Conservation (phyloP, 352 stramenopile genomes). For the Pythium plurisporium region DNA sequence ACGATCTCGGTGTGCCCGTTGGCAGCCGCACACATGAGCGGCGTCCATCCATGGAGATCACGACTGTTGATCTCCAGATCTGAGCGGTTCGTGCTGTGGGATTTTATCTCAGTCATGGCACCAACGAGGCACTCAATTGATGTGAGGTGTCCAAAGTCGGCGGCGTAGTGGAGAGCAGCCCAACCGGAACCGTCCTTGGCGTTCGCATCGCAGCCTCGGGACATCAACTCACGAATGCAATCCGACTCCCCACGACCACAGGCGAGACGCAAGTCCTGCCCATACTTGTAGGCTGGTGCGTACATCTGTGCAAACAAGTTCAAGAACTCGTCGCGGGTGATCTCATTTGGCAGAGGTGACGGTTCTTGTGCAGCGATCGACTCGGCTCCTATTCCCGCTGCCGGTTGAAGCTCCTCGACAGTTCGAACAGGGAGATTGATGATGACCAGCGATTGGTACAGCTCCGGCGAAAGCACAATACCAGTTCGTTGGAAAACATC, state of each 20-base stretch:
- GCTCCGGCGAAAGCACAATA: conserved; percentile 14
- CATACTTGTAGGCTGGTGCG: conserved; percentile 67
- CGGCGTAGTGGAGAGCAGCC: conserved; percentile 58
- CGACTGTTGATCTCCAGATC: conserved; percentile 36
- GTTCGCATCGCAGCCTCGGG: conserved; percentile 58
- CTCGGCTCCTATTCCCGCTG: background rate
- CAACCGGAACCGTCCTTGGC: conserved; percentile 59
- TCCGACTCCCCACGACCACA: conserved; percentile 53
- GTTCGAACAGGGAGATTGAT: conserved; percentile 16
- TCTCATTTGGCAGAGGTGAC: conserved; percentile 2
- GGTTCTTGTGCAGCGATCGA: background rate
- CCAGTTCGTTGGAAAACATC: conserved; percentile 29
- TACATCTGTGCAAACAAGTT: conserved; percentile 61
- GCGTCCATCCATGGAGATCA: conserved; percentile 49
- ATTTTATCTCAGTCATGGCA: conserved; percentile 4
- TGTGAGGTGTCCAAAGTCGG: conserved; percentile 49
- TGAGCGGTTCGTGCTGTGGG: background rate
- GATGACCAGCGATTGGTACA: conserved; percentile 41
- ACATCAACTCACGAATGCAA: conserved; percentile 38
- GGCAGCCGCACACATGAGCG: conserved; percentile 48
- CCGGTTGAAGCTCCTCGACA: background rate
- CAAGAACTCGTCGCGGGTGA: conserved; percentile 34
- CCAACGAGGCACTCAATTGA: conserved; percentile 41
- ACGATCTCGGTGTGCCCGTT: conserved; percentile 50
- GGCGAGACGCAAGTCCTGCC: conserved; percentile 51